Conservation (phyloP, 108 stramenopile genomes). For the Cyclostephanos tholiformis region DNA sequence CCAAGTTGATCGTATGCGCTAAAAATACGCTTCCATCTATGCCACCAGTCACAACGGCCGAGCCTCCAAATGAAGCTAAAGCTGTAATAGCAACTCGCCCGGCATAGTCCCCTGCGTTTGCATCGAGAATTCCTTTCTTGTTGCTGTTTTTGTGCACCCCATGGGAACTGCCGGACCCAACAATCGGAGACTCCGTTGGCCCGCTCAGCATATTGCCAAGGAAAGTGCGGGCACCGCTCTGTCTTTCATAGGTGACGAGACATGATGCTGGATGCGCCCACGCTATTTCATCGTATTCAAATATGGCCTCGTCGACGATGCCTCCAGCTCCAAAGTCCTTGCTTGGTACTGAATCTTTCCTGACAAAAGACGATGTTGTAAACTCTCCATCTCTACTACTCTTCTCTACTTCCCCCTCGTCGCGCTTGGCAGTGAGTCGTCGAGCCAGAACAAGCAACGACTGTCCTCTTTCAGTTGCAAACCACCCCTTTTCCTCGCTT, state of each 20-base stretch:
- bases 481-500: conserved; percentile 75
- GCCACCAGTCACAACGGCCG: conserved; percentile 78
- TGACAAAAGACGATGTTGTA: background rate
- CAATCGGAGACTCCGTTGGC: conserved; percentile 6
- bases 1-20: conserved; percentile 69
- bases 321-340: conserved; percentile 16
- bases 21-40: conserved; percentile 86
- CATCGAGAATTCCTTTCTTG: conserved; percentile 30
- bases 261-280: conserved; percentile 62
- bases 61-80: conserved; percentile 74
- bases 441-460: conserved; percentile 75
- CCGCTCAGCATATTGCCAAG: conserved; percentile 33
- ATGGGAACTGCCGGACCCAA: conserved; percentile 14
- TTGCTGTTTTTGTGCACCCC: conserved; percentile 13
- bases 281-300: conserved; percentile 60
- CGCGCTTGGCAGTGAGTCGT: conserved; percentile 71
- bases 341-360: conserved; percentile 20
- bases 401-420: conserved; percentile 59
- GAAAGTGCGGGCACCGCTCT: conserved; percentile 26
- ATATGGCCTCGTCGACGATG: conserved; percentile 19
- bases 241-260: conserved; percentile 20
- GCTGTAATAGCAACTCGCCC: conserved; percentile 77
- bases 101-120: conserved; percentile 46
- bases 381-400: conserved; percentile 45
- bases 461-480: conserved; percentile 71